Percentiles rank a stretch among this genome's conserved stretches.
phyloP scores from a whole-genome alignment of 108 stramenopile species.

The Schizochytrium sp. region DNA sequence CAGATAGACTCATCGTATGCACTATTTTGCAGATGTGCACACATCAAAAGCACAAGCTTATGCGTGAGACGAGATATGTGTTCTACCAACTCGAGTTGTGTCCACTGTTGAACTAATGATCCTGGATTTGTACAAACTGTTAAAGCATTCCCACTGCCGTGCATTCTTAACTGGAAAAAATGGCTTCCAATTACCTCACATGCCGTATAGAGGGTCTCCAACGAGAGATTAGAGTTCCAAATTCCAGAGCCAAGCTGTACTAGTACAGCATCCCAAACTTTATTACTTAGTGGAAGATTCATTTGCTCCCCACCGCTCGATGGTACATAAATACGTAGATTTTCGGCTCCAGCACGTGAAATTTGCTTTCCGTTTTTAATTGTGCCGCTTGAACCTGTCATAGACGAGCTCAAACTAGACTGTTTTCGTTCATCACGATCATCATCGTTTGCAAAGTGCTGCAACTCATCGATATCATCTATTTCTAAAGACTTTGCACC shows the following conservation, averaged over 20 bases:
- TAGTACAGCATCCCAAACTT: background rate
- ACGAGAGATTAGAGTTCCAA: background rate
- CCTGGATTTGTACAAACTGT: constrained; percentile 26
- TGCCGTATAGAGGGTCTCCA: constrained; percentile 2
- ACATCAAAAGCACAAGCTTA: constrained; percentile 28
- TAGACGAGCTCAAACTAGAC: no score
- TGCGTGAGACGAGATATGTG: background rate
- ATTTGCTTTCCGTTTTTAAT: no score
- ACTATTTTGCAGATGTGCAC: background rate
- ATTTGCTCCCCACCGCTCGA: background rate
- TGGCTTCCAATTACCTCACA: background rate
- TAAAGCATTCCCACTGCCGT: background rate
- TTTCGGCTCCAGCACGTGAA: background rate
- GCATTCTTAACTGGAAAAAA: background rate
- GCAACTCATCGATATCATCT: background rate
- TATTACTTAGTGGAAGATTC: background rate
- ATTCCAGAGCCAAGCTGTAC: background rate
- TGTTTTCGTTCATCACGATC: no score
- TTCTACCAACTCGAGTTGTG: background rate
- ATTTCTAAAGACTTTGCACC: background rate
- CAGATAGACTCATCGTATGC: background rate
- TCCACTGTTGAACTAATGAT: constrained; percentile 26
- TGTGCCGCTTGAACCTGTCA: no score
- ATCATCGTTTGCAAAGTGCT: background rate
- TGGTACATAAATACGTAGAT: background rate